Base-by-base conservation (phyloP, 306 rosid species). In the Benincasa hispida region DNA sequence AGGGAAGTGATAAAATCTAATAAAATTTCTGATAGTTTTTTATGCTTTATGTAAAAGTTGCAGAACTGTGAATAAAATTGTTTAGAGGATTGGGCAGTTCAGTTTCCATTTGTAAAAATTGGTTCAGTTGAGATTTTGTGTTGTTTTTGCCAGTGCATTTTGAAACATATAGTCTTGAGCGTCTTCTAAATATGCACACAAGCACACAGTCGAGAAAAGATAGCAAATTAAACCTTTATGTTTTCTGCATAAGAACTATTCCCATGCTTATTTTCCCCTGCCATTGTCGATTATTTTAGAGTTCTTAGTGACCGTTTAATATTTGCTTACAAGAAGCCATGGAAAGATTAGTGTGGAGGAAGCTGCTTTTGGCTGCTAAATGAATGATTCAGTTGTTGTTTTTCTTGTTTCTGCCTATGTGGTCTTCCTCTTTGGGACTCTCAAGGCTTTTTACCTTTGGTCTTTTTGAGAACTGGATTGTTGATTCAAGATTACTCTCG, bases 1-100 rank as follows among this genome's bases (percentile, higher is more conserved):
- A 85, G 79, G 84, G 86, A 77, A 84, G 61, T 4, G 65, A 83
- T 60, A 63, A 27, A 47, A 62, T 76, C 83, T 17, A 83, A 87
- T 77, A 86, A 79, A 62, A 68, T 81, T 57, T 82, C 79, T 87
- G 81, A 88, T n/a, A 30, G n/a, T 32, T 19, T n/a, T 74, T 10
- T 32, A 4, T 53, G 77, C 18, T 74, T 74, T 34, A 74, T 53
- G 63, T 73, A 50, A 48, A 19, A 73, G 37, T 24, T 53, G 34
- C 69, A 61, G 65, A 69, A 57, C 34, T 77, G 79, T 69, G 75
- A 42, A 53, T 24, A 56, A 72, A 42, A 21, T 24, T 24, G 77
- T 72, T 69, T 19, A 34, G 28, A 41, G 74, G 41, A 24, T 18
- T 50, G n/a, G 50, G 6, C 8, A 24, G 18, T 15, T 76, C 53